Conservation (phyloP, 202 grass and related monocot species). For the Dendrocalamus latiflorus region DNA sequence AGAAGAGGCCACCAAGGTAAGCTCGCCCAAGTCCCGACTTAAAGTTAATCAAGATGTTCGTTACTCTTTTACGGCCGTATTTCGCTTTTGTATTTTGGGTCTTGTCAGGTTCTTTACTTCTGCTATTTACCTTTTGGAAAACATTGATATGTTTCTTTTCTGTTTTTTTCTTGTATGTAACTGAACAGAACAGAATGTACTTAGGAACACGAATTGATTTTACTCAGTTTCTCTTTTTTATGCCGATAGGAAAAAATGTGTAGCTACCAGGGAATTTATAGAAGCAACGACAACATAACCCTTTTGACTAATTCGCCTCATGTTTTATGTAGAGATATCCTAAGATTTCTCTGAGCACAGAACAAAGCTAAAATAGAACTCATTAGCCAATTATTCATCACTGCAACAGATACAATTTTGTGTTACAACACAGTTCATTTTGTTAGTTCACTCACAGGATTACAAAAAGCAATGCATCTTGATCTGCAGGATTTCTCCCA, state of each 20-base stretch:
- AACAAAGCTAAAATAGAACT: neutral
- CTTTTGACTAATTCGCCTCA: too few relatives aligned
- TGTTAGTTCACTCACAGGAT: too few relatives aligned
- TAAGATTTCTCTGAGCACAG: neutral
- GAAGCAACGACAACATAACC: neutral
- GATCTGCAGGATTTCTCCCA: slow-evolving; percentile 73
- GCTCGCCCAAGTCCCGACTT: too few relatives aligned
- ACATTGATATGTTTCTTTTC: too few relatives aligned
- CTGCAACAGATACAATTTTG: neutral
- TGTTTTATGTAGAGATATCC: neutral
- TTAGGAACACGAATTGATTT: neutral
- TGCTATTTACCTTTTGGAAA: too few relatives aligned
- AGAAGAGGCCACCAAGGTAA: too few relatives aligned
- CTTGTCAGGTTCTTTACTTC: too few relatives aligned
- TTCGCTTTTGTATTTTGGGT: too few relatives aligned
- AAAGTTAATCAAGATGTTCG: too few relatives aligned
- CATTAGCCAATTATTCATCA: neutral
- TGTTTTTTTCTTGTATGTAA: neutral
- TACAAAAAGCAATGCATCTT: neutral
- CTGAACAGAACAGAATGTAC: neutral
- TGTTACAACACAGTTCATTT: neutral
- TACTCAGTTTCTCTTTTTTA: neutral
- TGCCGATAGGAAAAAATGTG: too few relatives aligned
- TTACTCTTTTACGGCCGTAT: too few relatives aligned
- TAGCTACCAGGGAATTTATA: neutral